Percentiles rank a stretch among this genome's conserved stretches.
Conservation (phyloP, 2,329 filamentous ascomycete species). For the Penicillium sp. region DNA sequence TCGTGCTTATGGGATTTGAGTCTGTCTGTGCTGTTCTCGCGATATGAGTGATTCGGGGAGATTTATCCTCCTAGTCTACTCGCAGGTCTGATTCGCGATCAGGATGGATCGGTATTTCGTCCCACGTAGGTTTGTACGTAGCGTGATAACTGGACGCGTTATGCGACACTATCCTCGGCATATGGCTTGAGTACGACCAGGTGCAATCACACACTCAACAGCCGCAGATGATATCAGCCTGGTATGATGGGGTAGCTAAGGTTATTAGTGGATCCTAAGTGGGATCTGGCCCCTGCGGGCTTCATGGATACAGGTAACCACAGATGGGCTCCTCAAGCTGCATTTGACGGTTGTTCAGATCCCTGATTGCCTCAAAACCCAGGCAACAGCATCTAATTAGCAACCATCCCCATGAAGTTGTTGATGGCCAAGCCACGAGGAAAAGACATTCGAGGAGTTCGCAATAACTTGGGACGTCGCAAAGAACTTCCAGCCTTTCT, state of each 20-base stretch:
- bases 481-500: not conserved
- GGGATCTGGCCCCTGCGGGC: not conserved
- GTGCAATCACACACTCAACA: not conserved
- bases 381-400: not conserved
- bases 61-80: not conserved
- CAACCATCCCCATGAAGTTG: not conserved
- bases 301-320: too few relatives aligned
- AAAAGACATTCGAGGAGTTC: not conserved
- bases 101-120: not conserved
- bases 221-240: not conserved
- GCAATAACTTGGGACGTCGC: not conserved
- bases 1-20: not conserved
- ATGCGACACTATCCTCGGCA: not conserved
- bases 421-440: not conserved
- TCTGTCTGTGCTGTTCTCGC: not conserved
- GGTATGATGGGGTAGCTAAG: not conserved
- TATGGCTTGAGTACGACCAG: not conserved
- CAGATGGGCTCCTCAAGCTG: not conserved
- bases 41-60: not conserved
- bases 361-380: not conserved
- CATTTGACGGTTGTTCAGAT: not conserved
- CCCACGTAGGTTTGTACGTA: not conserved
- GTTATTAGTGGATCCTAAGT: not conserved
- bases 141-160: not conserved
- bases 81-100: not conserved